Base-by-base conservation (phyloP, 169 alveolate species). In the Blepharisma undulans region DNA sequence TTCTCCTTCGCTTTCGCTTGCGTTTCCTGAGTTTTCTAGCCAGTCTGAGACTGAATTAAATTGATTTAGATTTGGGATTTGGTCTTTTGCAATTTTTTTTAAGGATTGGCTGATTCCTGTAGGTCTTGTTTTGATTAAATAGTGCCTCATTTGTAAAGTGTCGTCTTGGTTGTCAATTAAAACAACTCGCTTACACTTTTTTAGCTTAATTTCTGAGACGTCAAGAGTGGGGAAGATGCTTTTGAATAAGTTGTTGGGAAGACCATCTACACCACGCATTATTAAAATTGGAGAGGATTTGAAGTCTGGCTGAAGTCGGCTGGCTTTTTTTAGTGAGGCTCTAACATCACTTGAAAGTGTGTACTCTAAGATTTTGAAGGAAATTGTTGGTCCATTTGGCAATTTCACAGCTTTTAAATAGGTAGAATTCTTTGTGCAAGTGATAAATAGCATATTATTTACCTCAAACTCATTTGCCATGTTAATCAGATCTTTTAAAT, bases 351-450 rank as follows among this genome's bases (percentile, higher is more conserved):
- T 92, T 33, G 96, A 77, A 36, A 96, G 77, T 21, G 94, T 80
- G 86, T 93, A 96, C 27, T 92, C 90, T 27, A 93, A 88, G 18
- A 96, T 91, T 74, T 94, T 93, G 86, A 96, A 94, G 1, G 98
- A 94, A 22, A 96, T 87, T 27, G 98, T 96, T 12, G 98, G 98
- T 0, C 98, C 98, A 72, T 92, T 85, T 1, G 98, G 97, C 92
- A 94, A 93, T 87, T 96, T 96, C 60, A 95, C 93, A 72, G 95
- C 84, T 85, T 95, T 94, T 60, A 96, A 85, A 85, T 96, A 96
- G 90, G 94, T 91, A 72, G 93, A 79, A 36, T 92, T 93, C 33
- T 94, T 96, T 30, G 98, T 94, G 59, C 91, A 84, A 12, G 98
- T 92, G 25, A 96, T 92, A 88, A 94, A 92, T 93, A 94, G 88